Conservation (phyloP, 306 rosid genomes). For the Castanea mollissima region DNA sequence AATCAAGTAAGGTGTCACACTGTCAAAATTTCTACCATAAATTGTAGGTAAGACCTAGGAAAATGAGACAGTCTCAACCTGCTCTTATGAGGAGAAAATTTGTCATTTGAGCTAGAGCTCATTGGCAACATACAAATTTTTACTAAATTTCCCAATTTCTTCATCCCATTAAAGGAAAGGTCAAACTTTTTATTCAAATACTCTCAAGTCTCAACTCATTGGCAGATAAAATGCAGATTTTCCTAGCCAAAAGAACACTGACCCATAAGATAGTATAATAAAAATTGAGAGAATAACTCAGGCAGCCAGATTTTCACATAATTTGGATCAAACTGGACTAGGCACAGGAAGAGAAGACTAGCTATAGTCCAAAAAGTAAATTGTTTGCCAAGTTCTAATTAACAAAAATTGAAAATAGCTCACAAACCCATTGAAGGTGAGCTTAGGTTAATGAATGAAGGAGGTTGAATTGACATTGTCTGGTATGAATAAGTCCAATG, state of each 20-base stretch:
- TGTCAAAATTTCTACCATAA: neutral
- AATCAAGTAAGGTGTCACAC: neutral
- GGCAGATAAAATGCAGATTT: neutral
- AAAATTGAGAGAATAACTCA: neutral
- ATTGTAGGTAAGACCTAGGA: neutral
- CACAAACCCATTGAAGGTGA: neutral
- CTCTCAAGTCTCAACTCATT: neutral
- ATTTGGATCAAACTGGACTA: neutral
- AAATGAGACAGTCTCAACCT: neutral
- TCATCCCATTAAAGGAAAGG: neutral
- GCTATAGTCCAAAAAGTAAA: neutral
- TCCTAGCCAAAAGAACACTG: neutral
- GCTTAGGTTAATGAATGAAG: neutral
- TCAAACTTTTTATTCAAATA: neutral
- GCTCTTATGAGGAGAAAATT: neutral
- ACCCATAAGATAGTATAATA: neutral
- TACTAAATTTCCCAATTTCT: neutral
- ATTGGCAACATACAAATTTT: neutral
- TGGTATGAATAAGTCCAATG: neutral
- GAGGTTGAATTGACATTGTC: neutral
- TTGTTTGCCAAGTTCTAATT: neutral
- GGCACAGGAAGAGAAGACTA: neutral
- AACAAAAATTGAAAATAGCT: neutral
- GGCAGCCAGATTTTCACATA: neutral
- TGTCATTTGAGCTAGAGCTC: neutral